Evolutionary conservation across 2,329 filamentous ascomycete genomes (phyloP), one percentile per base, ranked within the genome.

Genomic region (Cryphonectria parasitica): DNA sequence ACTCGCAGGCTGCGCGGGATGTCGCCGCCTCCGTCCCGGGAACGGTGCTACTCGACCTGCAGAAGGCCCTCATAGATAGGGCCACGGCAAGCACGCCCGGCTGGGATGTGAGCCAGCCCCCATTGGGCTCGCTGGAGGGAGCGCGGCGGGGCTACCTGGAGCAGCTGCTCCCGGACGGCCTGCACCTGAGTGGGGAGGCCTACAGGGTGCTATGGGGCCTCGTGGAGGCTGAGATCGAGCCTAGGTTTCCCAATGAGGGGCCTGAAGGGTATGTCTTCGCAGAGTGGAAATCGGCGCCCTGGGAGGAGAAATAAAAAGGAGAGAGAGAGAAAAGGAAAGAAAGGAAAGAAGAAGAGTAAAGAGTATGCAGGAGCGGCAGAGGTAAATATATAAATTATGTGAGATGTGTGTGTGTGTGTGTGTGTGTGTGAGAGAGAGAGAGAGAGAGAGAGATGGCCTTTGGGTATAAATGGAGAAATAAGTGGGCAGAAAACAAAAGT

Each of bases 41-140:
- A 2, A 83, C 95, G 3, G 85, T 89, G 0, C 86, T 95, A 1
- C 82, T 97, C 31, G 93, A 98, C 80, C 85, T 98, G 1, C 97
- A 93, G 89, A 87, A 88, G 72, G 89, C 89, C 0, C 86, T 98
- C 75, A 93, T 97, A 90, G 84, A 88, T 69, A 85, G 88, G 86
- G 95, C 79, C 83, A 88, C 80, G 78, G 86, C 78, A 78, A 88
- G 80, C 80, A 88, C 80, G 78, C 88, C 78, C 75, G 81, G 85
- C 64, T 91, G 90, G 77, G 85, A 89, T 68, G 82, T 80, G 62
- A 82, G 80, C 6, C 67, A 56, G 64, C 82, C 83, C 8, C 81
- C 83, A 22, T 79, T 80, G 75, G 82, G 89, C 43, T 87, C 87
- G 2, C 84, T 86, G 36, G 83, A 81, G 1, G 82, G 83, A 69